Conservation (phyloP, 192 early-diverging fungal genomes). For the Helicostylum pulchrum region DNA sequence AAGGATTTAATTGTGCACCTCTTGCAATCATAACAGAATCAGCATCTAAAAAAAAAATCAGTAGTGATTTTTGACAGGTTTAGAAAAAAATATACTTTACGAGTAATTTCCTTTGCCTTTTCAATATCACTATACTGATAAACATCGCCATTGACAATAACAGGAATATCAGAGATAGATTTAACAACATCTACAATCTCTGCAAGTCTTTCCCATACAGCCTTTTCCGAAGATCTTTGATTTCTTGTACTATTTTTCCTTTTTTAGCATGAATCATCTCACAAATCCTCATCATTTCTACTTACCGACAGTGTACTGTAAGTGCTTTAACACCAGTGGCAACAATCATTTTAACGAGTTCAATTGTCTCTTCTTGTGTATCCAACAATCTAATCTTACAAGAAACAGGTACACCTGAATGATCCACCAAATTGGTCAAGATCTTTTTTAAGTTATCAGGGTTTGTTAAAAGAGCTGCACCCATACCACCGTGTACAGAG, state of each 20-base stretch:
- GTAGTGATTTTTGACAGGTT: neutral
- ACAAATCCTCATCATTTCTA: neutral
- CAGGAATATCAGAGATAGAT: slow-evolving; percentile 51
- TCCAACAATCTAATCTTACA: slow-evolving; percentile 84
- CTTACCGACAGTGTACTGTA: slow-evolving; percentile 83
- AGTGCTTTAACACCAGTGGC: slow-evolving; percentile 83
- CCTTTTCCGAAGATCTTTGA: slow-evolving; percentile 76
- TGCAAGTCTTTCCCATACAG: slow-evolving; percentile 81
- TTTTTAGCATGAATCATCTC: neutral
- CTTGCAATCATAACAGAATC: slow-evolving; percentile 89
- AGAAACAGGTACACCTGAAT: slow-evolving; percentile 75
- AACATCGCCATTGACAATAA: slow-evolving; percentile 94
- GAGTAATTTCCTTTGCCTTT: slow-evolving; percentile 55
- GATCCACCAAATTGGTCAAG: slow-evolving; percentile 65
- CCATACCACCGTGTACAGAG: slow-evolving; percentile 92
- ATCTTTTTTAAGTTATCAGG: slow-evolving; percentile 78
- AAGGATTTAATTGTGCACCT: slow-evolving; percentile 81
- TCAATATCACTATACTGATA: slow-evolving; percentile 61
- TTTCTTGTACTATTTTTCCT: slow-evolving; percentile 48
- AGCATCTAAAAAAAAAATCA: slow-evolving; percentile 16
- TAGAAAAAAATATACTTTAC: slow-evolving; percentile 26
- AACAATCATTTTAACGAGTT: slow-evolving; percentile 78
- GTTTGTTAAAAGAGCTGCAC: slow-evolving; percentile 81
- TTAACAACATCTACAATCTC: slow-evolving; percentile 67
- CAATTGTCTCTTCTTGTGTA: slow-evolving; percentile 73